Conservation (phyloP, 441 rosid genomes). For the Gossypium davidsonii region DNA sequence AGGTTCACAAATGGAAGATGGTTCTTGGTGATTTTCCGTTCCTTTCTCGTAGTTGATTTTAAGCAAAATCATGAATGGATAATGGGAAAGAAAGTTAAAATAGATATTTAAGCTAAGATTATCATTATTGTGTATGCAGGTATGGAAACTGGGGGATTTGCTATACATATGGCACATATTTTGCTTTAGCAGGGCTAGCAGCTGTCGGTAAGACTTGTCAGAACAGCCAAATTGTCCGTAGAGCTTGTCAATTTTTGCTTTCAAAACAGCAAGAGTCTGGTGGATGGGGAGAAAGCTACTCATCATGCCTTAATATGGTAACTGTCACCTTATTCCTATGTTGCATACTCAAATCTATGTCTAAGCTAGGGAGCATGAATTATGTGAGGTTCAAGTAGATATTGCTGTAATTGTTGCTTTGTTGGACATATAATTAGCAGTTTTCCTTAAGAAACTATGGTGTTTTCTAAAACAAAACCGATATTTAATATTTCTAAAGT, state of each 20-base stretch:
- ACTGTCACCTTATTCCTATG: not conserved
- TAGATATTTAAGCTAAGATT: not conserved
- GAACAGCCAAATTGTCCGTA: constrained; percentile 22
- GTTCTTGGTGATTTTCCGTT: constrained; percentile 28
- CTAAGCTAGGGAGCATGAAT: not conserved
- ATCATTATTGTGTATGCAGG: constrained; percentile 11
- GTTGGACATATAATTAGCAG: no score
- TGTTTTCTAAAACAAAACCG: not conserved
- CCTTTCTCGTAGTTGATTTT: not conserved
- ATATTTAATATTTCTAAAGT: not conserved
- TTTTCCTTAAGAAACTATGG: not conserved
- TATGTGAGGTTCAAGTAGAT: not conserved
- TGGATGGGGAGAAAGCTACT: constrained; percentile 49
- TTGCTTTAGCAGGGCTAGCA: constrained; percentile 31
- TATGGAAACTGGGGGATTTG: constrained; percentile 40
- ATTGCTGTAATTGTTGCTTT: not conserved
- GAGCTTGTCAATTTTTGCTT: constrained; percentile 32
- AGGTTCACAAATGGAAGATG: constrained; percentile 28
- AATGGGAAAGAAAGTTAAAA: not conserved
- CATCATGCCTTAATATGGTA: constrained; percentile 38
- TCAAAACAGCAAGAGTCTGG: constrained; percentile 35
- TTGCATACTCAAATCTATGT: not conserved
- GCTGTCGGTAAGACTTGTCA: constrained; percentile 24
- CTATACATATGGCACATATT: constrained; percentile 39
- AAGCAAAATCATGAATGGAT: constrained; percentile 4